phyloP scores from a whole-genome alignment of 768 basidiomycete genomes.

The Hemileccinum impolitum region DNA sequence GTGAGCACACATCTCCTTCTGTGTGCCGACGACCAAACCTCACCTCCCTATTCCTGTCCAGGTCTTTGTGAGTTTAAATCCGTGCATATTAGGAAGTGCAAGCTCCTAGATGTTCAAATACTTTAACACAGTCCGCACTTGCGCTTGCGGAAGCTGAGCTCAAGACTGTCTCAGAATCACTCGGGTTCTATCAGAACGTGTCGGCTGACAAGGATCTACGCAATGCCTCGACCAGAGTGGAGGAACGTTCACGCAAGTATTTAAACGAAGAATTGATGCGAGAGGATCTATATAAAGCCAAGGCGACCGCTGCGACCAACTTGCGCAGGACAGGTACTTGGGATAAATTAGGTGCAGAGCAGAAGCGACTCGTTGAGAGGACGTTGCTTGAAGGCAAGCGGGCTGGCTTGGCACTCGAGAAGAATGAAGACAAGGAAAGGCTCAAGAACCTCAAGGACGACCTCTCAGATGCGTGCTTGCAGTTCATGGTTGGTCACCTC shows the following conservation, averaged over 20 bases:
- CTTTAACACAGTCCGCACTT: slow-evolving; percentile 47
- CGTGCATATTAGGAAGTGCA: background rate
- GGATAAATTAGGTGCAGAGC: slow-evolving; percentile 63
- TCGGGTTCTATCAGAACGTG: slow-evolving; percentile 79
- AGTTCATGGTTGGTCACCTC: slow-evolving; percentile 61
- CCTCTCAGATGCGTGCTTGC: slow-evolving; percentile 65
- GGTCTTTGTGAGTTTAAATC: slow-evolving; percentile 60
- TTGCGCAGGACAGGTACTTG: slow-evolving; percentile 57
- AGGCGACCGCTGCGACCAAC: slow-evolving; percentile 65
- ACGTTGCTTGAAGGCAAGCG: slow-evolving; percentile 75
- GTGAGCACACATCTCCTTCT: slow-evolving; percentile 37
- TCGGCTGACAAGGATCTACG: slow-evolving; percentile 68
- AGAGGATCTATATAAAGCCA: slow-evolving; percentile 71
- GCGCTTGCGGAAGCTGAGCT: slow-evolving; percentile 56
- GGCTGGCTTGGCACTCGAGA: slow-evolving; percentile 71
- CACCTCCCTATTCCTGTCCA: slow-evolving; percentile 20
- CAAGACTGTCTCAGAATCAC: slow-evolving; percentile 49
- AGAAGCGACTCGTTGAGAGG: slow-evolving; percentile 74
- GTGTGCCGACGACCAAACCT: too few species aligned
- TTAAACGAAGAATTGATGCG: slow-evolving; percentile 76
- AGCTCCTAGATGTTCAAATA: slow-evolving; percentile 10
- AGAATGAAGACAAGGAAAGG: slow-evolving; percentile 51
- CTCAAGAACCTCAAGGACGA: slow-evolving; percentile 69
- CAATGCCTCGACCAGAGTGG: slow-evolving; percentile 73
- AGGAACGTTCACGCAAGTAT: slow-evolving; percentile 63